Evolutionary conservation across 202 grass and related monocot genomes (phyloP).

Genomic region (Zizania palustris): DNA sequence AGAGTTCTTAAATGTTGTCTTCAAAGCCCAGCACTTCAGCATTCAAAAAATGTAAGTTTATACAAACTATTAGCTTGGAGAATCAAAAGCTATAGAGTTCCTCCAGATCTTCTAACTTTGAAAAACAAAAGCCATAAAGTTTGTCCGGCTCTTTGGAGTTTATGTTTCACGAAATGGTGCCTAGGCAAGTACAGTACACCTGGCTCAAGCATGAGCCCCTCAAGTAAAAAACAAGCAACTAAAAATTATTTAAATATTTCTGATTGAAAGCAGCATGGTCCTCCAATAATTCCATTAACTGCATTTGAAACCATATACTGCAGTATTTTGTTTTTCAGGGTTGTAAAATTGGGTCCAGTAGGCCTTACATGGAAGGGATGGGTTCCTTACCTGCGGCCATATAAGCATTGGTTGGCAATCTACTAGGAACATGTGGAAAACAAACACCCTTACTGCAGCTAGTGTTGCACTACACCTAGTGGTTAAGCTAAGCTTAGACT

Average conservation of each 20-base stretch:
- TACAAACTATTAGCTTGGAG: conserved; percentile 10
- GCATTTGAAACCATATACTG: conserved; percentile 2
- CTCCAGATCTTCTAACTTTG: conserved; percentile 21
- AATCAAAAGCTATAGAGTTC: conserved; percentile 15
- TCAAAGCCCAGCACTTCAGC: background rate
- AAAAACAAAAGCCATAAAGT: conserved; percentile 9
- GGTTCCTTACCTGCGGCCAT: background rate
- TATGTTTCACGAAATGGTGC: background rate
- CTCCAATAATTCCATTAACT: background rate
- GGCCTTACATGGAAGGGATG: background rate
- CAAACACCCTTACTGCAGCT: background rate
- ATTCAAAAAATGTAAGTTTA: background rate
- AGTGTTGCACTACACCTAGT: conserved; percentile 21
- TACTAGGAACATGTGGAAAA: conserved; percentile 7
- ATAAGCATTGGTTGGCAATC: background rate
- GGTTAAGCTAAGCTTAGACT: conserved; percentile 10
- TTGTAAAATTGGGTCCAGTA: background rate
- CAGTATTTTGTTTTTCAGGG: background rate
- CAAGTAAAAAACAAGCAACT: conserved; percentile 14
- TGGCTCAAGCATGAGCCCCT: conserved; percentile 14
- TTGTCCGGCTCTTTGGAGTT: conserved; percentile 17
- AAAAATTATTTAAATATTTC: conserved; percentile 24
- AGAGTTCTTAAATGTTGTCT: background rate
- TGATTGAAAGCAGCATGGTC: conserved; percentile 1
- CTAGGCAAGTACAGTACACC: conserved; percentile 1